Evolutionary conservation across 2,329 filamentous ascomycete species (phyloP).

Genomic region (Trichoderma cornu-damae): DNA sequence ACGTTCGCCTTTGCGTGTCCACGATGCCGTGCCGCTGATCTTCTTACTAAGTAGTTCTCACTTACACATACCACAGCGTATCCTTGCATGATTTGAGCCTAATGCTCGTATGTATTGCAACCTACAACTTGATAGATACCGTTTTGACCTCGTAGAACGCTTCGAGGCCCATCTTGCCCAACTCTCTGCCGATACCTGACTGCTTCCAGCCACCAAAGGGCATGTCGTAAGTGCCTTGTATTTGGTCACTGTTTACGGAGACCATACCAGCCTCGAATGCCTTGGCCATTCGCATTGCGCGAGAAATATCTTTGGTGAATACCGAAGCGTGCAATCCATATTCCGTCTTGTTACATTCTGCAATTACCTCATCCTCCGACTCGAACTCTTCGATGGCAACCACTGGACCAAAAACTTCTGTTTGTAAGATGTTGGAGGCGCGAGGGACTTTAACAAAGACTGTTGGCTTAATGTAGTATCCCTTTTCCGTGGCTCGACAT

Average conservation of each 20-base stretch:
- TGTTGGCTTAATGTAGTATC: slow-evolving; percentile 29
- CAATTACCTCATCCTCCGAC: slow-evolving; percentile 27
- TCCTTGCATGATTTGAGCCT: background rate
- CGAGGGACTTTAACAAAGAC: slow-evolving; percentile 27
- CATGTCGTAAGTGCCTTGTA: slow-evolving; percentile 22
- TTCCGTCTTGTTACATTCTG: slow-evolving; percentile 36
- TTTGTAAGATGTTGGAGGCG: slow-evolving; percentile 25
- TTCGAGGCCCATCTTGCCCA: slow-evolving; percentile 38
- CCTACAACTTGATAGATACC: background rate
- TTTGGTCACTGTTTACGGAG: slow-evolving; percentile 31
- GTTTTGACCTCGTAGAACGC: slow-evolving; percentile 36
- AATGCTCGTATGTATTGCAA: background rate
- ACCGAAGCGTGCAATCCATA: slow-evolving; percentile 51
- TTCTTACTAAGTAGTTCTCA: background rate
- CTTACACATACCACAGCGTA: background rate
- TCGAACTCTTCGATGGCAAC: slow-evolving; percentile 27
- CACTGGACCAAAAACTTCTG: slow-evolving; percentile 32
- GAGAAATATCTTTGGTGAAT: slow-evolving; percentile 47
- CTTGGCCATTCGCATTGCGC: slow-evolving; percentile 32
- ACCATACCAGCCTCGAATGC: slow-evolving; percentile 48
- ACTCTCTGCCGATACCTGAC: slow-evolving; percentile 51
- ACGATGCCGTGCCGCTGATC: background rate
- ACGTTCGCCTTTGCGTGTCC: background rate
- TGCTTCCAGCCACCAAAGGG: slow-evolving; percentile 49
- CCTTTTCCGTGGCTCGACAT: slow-evolving; percentile 15